Evolutionary conservation across 2,329 filamentous ascomycete genomes (phyloP).

Genomic region (Colletotrichum chlorophyti): DNA sequence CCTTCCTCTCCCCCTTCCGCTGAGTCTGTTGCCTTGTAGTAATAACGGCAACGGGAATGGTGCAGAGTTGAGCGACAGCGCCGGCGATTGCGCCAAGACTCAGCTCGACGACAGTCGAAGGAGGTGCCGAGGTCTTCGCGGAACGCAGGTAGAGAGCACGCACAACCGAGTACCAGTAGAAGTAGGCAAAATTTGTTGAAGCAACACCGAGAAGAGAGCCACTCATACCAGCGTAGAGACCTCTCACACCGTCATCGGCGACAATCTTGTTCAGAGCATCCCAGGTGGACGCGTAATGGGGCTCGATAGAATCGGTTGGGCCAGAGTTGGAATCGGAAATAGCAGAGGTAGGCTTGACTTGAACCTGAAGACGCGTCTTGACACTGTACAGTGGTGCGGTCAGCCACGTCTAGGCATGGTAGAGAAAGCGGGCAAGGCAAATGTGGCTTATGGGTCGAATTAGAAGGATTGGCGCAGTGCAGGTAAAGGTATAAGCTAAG

Average conservation of each 20-base stretch:
- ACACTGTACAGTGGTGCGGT: conserved; percentile 62
- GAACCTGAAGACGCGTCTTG: conserved; percentile 95
- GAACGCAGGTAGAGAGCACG: conserved; percentile 78
- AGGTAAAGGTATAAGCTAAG: not conserved
- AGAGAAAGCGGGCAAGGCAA: not conserved
- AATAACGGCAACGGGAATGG: conserved; percentile 93
- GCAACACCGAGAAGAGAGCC: conserved; percentile 90
- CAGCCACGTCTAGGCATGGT: conserved; percentile 24
- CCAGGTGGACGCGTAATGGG: conserved; percentile 85
- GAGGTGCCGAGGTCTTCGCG: conserved; percentile 57
- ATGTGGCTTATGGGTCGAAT: not conserved
- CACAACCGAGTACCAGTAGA: conserved; percentile 97
- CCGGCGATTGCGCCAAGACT: conserved; percentile 86
- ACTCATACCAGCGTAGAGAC: conserved; percentile 88
- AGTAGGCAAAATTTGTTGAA: conserved; percentile 98
- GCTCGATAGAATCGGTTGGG: conserved; percentile 53
- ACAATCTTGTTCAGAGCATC: conserved; percentile 89
- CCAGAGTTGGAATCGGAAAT: conserved; percentile 55
- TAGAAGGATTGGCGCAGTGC: not conserved
- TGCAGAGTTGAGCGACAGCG: conserved; percentile 92
- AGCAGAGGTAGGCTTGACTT: no score
- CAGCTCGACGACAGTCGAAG: conserved; percentile 83
- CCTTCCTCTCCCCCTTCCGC: conserved; percentile 81
- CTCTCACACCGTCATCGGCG: conserved; percentile 77
- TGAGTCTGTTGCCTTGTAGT: conserved; percentile 97